phyloP scores from a whole-genome alignment of 2,329 filamentous ascomycete species.

The Penicillium rolfsii region DNA sequence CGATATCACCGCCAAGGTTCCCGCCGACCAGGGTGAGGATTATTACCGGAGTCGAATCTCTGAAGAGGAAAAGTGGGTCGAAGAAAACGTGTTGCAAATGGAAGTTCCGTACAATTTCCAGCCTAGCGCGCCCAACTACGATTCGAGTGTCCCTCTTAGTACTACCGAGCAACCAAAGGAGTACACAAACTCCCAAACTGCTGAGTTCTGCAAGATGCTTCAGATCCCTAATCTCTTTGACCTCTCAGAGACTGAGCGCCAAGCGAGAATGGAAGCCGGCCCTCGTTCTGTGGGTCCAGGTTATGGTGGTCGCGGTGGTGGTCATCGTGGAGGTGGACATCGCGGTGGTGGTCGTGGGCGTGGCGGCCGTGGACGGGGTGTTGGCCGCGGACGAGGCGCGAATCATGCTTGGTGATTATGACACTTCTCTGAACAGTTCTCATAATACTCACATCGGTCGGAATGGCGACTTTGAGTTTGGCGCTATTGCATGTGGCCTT shows the following conservation, averaged over 20 bases:
- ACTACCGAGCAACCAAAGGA: slow-evolving; percentile 70
- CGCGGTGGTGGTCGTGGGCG: slow-evolving; percentile 27
- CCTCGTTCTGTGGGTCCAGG: slow-evolving; percentile 50
- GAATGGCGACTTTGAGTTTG: neutral
- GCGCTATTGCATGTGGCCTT: neutral
- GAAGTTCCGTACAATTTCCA: slow-evolving; percentile 77
- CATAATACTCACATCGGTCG: neutral
- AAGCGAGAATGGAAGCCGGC: slow-evolving; percentile 60
- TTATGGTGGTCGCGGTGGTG: slow-evolving; percentile 29
- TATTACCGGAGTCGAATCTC: slow-evolving; percentile 71
- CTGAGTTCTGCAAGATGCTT: slow-evolving; percentile 76
- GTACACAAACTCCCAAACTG: slow-evolving; percentile 85
- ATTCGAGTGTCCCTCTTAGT: slow-evolving; percentile 59
- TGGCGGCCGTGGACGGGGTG: slow-evolving; percentile 18
- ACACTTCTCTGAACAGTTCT: neutral
- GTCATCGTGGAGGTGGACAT: slow-evolving; percentile 23
- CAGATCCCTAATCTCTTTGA: slow-evolving; percentile 77
- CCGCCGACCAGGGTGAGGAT: slow-evolving; percentile 68
- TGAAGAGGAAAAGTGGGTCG: slow-evolving; percentile 75
- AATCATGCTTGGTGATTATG: neutral
- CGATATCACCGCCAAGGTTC: slow-evolving; percentile 56
- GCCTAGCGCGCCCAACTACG: slow-evolving; percentile 73
- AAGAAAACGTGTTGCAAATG: slow-evolving; percentile 72
- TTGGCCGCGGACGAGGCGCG: neutral
- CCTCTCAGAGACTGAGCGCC: slow-evolving; percentile 71